These are phyloP conservation scores for Edaphochlamys debaryana DNA, from an alignment of 139 green algal genomes.

Conservation along the genomic window DNA sequence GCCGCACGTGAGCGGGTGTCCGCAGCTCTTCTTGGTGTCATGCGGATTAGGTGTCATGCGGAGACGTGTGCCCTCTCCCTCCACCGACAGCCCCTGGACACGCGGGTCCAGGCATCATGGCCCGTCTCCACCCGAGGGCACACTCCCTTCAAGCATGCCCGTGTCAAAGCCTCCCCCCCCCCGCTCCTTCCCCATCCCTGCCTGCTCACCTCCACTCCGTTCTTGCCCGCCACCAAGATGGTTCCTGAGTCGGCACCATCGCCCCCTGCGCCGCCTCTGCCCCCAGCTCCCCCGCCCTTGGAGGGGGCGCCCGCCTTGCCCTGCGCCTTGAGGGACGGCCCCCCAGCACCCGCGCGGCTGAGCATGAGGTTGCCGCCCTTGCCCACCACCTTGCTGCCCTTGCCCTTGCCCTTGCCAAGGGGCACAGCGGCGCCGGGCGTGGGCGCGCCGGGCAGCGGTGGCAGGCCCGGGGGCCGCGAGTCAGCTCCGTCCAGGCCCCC, in stretches of 20 bases:
- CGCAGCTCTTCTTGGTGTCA: too few species aligned
- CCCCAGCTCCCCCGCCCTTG: not conserved
- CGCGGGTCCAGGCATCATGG: too few species aligned
- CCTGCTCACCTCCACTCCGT: slow-evolving; percentile 13
- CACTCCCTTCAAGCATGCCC: too few species aligned
- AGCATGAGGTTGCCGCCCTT: slow-evolving; percentile 36
- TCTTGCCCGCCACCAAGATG: slow-evolving; percentile 25
- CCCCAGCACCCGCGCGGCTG: slow-evolving; percentile 9
- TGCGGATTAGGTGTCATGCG: not conserved
- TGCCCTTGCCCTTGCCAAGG: slow-evolving; percentile 38
- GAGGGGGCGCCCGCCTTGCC: not conserved
- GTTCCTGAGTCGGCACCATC: not conserved
- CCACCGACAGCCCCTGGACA: too few species aligned
- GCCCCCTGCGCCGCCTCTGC: not conserved
- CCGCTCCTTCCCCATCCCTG: not conserved
- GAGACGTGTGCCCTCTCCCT: not conserved
- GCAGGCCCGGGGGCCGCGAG: not conserved
- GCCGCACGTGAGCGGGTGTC: too few species aligned
- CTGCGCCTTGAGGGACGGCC: too few species aligned
- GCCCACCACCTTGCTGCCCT: slow-evolving; percentile 33
- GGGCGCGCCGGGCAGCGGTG: not conserved
- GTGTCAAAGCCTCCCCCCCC: too few species aligned
- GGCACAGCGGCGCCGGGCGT: slow-evolving; percentile 2
- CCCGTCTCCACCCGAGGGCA: too few species aligned
- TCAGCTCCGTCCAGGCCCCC: not conserved